Conservation (phyloP, 768 basidiomycete species). For the Lyophyllum decastes region DNA sequence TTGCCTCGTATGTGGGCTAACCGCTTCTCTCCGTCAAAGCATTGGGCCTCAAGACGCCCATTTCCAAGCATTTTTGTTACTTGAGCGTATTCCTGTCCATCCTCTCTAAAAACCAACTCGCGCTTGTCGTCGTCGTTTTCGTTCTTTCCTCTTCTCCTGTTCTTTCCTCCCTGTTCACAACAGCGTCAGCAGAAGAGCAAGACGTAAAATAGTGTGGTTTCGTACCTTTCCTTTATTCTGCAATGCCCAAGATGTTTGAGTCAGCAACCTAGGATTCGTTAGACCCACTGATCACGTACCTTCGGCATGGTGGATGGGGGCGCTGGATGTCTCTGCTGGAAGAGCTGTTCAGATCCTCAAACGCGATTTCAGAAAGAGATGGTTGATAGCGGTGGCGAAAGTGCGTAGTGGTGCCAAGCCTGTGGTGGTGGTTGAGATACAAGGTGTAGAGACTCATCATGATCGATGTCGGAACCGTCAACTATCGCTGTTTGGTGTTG, state of each 20-base stretch:
- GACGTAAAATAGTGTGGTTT: neutral
- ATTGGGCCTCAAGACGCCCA: slow-evolving; percentile 92
- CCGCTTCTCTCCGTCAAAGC: slow-evolving; percentile 98
- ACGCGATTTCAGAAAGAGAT: slow-evolving; percentile 10
- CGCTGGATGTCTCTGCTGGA: slow-evolving; percentile 8
- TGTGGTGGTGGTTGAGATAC: slow-evolving; percentile 6
- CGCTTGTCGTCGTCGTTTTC: slow-evolving; percentile 99
- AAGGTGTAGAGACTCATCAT: slow-evolving; percentile 10
- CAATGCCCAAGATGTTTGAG: slow-evolving; percentile 4
- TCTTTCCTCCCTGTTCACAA: slow-evolving; percentile 86
- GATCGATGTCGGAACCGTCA: slow-evolving; percentile 13
- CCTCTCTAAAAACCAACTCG: slow-evolving; percentile 97
- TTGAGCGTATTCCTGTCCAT: slow-evolving; percentile 99
- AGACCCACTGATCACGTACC: slow-evolving; percentile 29
- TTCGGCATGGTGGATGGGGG: slow-evolving; percentile 46
- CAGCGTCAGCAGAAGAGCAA: neutral
- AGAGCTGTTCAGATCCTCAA: slow-evolving; percentile 8
- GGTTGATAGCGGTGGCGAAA: neutral
- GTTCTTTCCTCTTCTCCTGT: slow-evolving; percentile 99
- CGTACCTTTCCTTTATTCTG: slow-evolving; percentile 79
- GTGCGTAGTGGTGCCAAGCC: neutral
- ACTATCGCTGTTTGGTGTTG: slow-evolving; percentile 13
- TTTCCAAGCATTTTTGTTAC: slow-evolving; percentile 99
- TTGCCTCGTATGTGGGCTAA: slow-evolving; percentile 98
- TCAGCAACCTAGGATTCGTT: slow-evolving; percentile 16